Conservation (phyloP, 139 green algal species). For the Chlamydomonas schloesseri region DNA sequence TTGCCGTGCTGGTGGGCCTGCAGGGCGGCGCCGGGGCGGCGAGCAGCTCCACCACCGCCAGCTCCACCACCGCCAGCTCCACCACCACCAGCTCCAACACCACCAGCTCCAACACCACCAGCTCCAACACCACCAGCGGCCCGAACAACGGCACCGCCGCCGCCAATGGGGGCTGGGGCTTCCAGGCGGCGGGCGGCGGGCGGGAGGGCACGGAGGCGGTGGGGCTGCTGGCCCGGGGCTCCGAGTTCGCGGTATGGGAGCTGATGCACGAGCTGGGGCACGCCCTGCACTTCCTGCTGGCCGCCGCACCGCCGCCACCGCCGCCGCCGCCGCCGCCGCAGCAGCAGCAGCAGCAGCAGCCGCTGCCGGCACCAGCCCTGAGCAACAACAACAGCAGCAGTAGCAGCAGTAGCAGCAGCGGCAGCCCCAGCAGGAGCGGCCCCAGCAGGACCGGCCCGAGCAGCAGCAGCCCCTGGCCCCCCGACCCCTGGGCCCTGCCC, state of each 20-base stretch:
- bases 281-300: constrained; percentile 33
- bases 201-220: background rate
- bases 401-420: background rate
- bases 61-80: too few relatives aligned
- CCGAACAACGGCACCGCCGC: too few relatives aligned
- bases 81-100: too few relatives aligned
- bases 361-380: background rate
- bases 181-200: too few relatives aligned
- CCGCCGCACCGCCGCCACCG: background rate
- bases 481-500: background rate
- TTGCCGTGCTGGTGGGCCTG: constrained; percentile 26
- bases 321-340: background rate
- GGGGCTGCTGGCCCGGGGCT: background rate
- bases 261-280: constrained; percentile 39
- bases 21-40: background rate
- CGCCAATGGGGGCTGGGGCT: too few relatives aligned
- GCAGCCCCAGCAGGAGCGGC: background rate
- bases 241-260: constrained; percentile 37
- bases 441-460: too few relatives aligned
- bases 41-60: background rate
- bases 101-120: too few relatives aligned
- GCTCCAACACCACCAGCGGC: too few relatives aligned
- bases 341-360: background rate
- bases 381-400: too few relatives aligned
- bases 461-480: too few relatives aligned